Percentiles rank a stretch among this genome's conserved stretches.
Conservation (phyloP, 148 eudicot genomes). For the Silene conica region DNA sequence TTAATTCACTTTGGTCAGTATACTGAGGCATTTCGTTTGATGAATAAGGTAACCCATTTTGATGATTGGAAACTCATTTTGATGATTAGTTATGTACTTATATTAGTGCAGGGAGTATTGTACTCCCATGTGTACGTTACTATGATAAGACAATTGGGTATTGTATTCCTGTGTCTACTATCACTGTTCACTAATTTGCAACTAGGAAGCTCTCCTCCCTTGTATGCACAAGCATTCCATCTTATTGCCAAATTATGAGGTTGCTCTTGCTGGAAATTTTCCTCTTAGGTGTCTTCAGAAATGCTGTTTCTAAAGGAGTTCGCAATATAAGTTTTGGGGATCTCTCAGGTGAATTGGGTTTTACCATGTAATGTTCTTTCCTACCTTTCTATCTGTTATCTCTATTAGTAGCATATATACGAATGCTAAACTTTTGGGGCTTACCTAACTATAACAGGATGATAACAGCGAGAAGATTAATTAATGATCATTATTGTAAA, state of each 20-base stretch:
- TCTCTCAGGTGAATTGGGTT: slow-evolving; percentile 75
- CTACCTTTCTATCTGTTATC: not conserved
- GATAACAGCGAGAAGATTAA: not conserved
- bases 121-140: not conserved
- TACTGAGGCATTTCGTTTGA: not conserved
- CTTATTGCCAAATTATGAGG: not conserved
- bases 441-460: slow-evolving; percentile 2
- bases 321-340: slow-evolving; percentile 89
- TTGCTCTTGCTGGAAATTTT: slow-evolving; percentile 6
- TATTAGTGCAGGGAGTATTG: not conserved
- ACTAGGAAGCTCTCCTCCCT: not conserved
- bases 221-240: not conserved
- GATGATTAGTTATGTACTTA: not conserved
- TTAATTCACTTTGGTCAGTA: not conserved
- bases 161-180: slow-evolving; percentile 10
- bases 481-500: not conserved
- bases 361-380: slow-evolving; percentile 61
- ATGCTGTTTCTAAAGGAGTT: slow-evolving; percentile 82
- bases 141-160: slow-evolving; percentile 13
- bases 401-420: slow-evolving; percentile 1
- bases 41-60: not conserved
- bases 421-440: slow-evolving; percentile 1
- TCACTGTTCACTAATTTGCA: not conserved
- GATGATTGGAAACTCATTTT: too few species aligned
- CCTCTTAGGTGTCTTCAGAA: slow-evolving; percentile 62